Base-by-base conservation (phyloP, 768 basidiomycete species). In the Punctularia strigosozonata region DNA sequence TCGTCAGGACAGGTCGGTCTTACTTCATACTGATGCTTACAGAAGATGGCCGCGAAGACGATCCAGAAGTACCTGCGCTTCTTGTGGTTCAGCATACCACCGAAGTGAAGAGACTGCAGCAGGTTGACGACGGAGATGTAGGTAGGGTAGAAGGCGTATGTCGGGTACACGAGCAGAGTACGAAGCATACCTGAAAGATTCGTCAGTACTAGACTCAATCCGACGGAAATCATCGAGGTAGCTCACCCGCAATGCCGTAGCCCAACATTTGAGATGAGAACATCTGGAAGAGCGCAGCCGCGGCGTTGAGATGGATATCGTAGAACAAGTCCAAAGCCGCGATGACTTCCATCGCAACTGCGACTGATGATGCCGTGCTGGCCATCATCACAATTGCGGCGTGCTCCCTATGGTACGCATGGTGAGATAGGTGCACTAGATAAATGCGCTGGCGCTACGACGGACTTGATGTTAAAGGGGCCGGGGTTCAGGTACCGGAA, bases 401-500 rank as follows among this genome's bases (percentile, higher is more conserved):
- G 46, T 79, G 75, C 47, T 79, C 76, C 50, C 65, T 66, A n/a
- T n/a, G n/a, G n/a, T n/a, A n/a, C 48, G 50, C 3, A 15, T 15
- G 21, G 17, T 8, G 17, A 19, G 12, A 64, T 20, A 25, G 36
- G 24, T 12, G 21, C 17, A 18, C 23, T 15, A 31, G 18, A 2
- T 26, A 21, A 30, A 25, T 18, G 8, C 17, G 28, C 25, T 24
- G 26, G 19, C 36, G 20, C 14, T 26, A 1, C 2, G 19, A 23
- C 52, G 32, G 23, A 64, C 67, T 72, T 72, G 52, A 55, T 62
- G 63, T 76, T 78, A 61, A 78, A 78, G 17, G 72, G 71, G 0
- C 75, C 73, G 3, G 75, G 76, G 49, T 77, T 77, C 37, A 77
- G 54, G 50, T 70, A 75, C n/a, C 67, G 53, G 69, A 70, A 77